Base-by-base conservation (phyloP, 306 rosid species). In the Ziziphus jujuba region DNA sequence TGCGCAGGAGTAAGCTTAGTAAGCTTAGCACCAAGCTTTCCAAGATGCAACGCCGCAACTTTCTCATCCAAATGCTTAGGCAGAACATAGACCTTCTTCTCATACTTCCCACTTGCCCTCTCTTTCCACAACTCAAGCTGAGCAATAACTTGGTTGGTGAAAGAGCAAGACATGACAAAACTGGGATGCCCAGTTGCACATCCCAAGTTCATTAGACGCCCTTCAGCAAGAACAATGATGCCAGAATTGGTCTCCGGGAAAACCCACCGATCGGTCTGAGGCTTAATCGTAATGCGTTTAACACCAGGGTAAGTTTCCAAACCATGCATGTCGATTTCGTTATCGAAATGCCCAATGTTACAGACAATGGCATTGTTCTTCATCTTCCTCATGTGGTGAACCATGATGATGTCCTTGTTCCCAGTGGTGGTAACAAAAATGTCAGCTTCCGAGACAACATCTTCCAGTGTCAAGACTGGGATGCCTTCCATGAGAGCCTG, bases 181-280 rank as follows among this genome's bases (percentile, higher is more conserved):
- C 99, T 93, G 2, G 99, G 99, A 83, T 93, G 99, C 1, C 99
- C 99, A 0, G 99, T 93, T 56, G 99, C 99, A 61, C 99, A 93
- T 6, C 99, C 99, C 84, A 93, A 74, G 90, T 93, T 93, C 99
- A 93, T 93, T 69, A 93, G 78, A 56, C 99, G 89, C 9, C 97
- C 99, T 84, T 93, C 99, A 0, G 99, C 99, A 80, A 93, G 72
- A 8, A 93, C 78, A 53, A 93, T 80, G 87, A 93, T 55, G 20
- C 99, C 97, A 0, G 72, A 0, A 0, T 88, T 85, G 11, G 90
- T 90, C 4, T 88, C 96, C 0, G 99, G 97, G 83, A 93, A 93
- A 8, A 93, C 91, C 96, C 96, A 93, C 76, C 99, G 84, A 67
- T 93, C 97, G 0, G 99, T 93, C 56, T 93, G 99, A 40, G 99